Evolutionary conservation across 2,329 filamentous ascomycete genomes (phyloP).

Genomic region (Neospermospora avenae): DNA sequence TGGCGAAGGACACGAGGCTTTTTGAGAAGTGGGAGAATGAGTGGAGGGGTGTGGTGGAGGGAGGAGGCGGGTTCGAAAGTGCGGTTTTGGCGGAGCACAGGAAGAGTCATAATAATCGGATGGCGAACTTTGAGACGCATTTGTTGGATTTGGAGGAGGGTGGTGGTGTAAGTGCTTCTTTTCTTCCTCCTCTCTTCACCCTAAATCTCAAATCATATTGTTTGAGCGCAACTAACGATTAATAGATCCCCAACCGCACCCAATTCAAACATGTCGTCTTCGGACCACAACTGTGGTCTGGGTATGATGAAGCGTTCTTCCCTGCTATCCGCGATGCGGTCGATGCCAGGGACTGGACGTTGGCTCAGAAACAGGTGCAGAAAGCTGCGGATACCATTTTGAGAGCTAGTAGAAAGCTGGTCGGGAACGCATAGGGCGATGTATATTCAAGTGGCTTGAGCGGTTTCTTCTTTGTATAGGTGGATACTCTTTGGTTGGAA

Average conservation of each 20-base stretch:
- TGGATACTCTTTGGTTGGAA: neutral
- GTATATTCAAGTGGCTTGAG: conserved; percentile 1
- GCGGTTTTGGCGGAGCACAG: conserved; percentile 63
- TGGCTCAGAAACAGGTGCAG: conserved; percentile 64
- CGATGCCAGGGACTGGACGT: conserved; percentile 65
- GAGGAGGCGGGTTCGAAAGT: conserved; percentile 72
- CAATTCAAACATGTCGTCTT: conserved; percentile 95
- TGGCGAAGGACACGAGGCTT: conserved; percentile 56
- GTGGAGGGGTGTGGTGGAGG: conserved; percentile 73
- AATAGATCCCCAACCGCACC: conserved; percentile 74
- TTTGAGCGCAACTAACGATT: conserved; percentile 9
- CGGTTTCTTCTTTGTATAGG: neutral
- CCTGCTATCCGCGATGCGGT: conserved; percentile 83
- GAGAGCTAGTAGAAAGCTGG: conserved; percentile 45
- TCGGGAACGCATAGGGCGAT: conserved; percentile 24
- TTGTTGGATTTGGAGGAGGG: conserved; percentile 71
- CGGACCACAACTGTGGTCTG: conserved; percentile 76
- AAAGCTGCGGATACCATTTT: conserved; percentile 68
- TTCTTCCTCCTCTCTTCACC: conserved; percentile 29
- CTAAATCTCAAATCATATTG: neutral
- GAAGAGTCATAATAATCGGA: conserved; percentile 72
- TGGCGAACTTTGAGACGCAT: conserved; percentile 78
- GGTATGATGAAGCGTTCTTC: conserved; percentile 66
- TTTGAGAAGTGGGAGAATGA: conserved; percentile 74
- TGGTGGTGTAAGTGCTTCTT: conserved; percentile 64